Evolutionary conservation across 345 rosid genomes (phyloP).

Genomic region (Gynandropsis gynandra): DNA sequence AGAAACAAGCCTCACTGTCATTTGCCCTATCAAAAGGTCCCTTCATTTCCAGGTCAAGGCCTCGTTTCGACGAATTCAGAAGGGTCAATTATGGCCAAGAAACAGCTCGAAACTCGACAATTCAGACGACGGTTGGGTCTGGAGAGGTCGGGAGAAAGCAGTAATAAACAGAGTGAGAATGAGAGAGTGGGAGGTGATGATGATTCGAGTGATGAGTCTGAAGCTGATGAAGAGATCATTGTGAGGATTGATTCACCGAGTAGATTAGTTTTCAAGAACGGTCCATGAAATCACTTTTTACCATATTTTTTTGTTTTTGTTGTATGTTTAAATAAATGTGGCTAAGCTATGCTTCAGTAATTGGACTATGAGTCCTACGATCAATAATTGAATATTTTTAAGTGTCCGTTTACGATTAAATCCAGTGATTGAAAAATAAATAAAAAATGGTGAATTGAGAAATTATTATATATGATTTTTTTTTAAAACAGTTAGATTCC

Average conservation of each 20-base stretch:
- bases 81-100: constrained; percentile 34
- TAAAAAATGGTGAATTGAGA: background rate
- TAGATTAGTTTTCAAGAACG: constrained; percentile 44
- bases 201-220: constrained; percentile 58
- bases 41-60: constrained; percentile 22
- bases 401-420: background rate
- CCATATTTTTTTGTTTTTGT: background rate
- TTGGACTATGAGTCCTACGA: too few relatives aligned
- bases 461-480: too few relatives aligned
- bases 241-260: constrained; percentile 82
- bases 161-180: constrained; percentile 15
- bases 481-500: background rate
- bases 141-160: constrained; percentile 11
- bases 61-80: constrained; percentile 49
- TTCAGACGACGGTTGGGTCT: constrained; percentile 1
- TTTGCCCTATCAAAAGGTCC: constrained; percentile 31
- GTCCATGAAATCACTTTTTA: constrained; percentile 1
- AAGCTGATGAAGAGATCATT: constrained; percentile 46
- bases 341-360: background rate
- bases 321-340: background rate
- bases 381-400: too few relatives aligned
- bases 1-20: constrained; percentile 35
- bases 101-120: constrained; percentile 28
- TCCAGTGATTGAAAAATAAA: too few relatives aligned
- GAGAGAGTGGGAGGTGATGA: constrained; percentile 13